These are phyloP conservation scores for Geum urbanum DNA, from an alignment of 306 rosid genomes.

Conservation along the genomic window DNA sequence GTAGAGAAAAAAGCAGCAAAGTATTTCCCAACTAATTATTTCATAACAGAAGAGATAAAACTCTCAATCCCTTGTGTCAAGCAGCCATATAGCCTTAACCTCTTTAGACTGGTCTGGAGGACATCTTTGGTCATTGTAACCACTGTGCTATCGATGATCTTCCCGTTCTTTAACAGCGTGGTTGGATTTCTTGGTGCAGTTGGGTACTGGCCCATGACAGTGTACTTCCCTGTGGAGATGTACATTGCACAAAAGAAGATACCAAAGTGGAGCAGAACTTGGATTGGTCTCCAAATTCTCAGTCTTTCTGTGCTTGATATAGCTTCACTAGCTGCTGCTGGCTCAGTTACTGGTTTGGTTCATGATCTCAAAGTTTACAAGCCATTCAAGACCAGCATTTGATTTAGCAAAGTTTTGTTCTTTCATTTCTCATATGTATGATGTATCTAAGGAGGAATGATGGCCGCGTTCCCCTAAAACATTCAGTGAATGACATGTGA, in stretches of 20 bases:
- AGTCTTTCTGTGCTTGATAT: conserved; percentile 47
- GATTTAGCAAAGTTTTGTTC: not conserved
- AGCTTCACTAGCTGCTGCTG: conserved; percentile 48
- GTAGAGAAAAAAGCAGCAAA: conserved; percentile 33
- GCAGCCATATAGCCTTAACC: conserved; percentile 39
- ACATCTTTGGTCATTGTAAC: conserved; percentile 38
- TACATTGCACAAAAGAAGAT: conserved; percentile 53
- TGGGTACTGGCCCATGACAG: conserved; percentile 65
- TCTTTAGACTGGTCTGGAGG: conserved; percentile 58
- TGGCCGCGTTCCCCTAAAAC: too few relatives aligned
- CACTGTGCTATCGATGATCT: conserved; percentile 55
- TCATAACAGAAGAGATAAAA: conserved; percentile 40
- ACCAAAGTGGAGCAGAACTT: conserved; percentile 58
- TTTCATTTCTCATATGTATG: too few relatives aligned
- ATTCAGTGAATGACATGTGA: too few relatives aligned
- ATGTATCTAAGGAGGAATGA: too few relatives aligned
- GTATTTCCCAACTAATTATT: conserved; percentile 32
- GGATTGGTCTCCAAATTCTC: conserved; percentile 54
- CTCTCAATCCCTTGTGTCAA: conserved; percentile 31
- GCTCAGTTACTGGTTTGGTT: conserved; percentile 52
- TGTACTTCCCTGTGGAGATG: conserved; percentile 68
- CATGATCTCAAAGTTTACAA: conserved; percentile 39
- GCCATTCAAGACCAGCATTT: conserved; percentile 41
- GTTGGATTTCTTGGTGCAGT: conserved; percentile 69
- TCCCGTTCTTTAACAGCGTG: conserved; percentile 68